Evolutionary conservation across 1,284 basidiomycete species (phyloP).

Genomic region (Golubevia pallescens): DNA sequence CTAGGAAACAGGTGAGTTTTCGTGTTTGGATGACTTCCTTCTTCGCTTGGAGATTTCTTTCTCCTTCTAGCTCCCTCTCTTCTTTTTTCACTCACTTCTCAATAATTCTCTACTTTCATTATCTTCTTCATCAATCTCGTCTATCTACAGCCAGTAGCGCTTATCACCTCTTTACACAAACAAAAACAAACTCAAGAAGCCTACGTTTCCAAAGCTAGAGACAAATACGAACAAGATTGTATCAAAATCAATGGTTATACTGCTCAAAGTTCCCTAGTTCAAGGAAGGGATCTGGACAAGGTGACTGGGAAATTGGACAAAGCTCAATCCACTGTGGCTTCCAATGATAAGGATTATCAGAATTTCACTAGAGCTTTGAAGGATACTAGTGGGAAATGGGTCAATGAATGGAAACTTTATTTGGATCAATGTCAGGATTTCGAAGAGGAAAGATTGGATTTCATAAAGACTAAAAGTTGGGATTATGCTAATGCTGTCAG

Average conservation of each 20-base stretch:
- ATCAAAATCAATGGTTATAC: slow-evolving; percentile 93
- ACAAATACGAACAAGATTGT: slow-evolving; percentile 93
- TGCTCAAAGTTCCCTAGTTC: slow-evolving; percentile 87
- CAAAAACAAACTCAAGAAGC: slow-evolving; percentile 46
- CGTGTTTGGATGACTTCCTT: not conserved
- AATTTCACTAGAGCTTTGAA: slow-evolving; percentile 83
- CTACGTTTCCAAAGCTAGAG: slow-evolving; percentile 77
- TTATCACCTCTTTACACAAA: slow-evolving; percentile 23
- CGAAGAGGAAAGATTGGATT: slow-evolving; percentile 90
- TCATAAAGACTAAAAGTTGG: slow-evolving; percentile 95
- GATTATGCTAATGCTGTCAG: slow-evolving; percentile 93
- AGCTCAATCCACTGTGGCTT: slow-evolving; percentile 84
- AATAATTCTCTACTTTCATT: not conserved
- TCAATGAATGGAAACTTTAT: slow-evolving; percentile 81
- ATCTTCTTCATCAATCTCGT: not conserved
- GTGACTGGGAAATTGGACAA: slow-evolving; percentile 84
- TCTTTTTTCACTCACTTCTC: slow-evolving; percentile 4
- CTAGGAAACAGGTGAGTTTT: not conserved
- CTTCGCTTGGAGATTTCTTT: not conserved
- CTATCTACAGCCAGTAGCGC: slow-evolving; percentile 43
- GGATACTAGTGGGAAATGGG: slow-evolving; percentile 86
- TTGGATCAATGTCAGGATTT: slow-evolving; percentile 83
- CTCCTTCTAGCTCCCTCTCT: slow-evolving; percentile 1
- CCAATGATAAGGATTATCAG: slow-evolving; percentile 84
- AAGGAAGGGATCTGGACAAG: slow-evolving; percentile 92